Conservation (phyloP, 1,284 basidiomycete genomes). For the Apiotrichum porosum region DNA sequence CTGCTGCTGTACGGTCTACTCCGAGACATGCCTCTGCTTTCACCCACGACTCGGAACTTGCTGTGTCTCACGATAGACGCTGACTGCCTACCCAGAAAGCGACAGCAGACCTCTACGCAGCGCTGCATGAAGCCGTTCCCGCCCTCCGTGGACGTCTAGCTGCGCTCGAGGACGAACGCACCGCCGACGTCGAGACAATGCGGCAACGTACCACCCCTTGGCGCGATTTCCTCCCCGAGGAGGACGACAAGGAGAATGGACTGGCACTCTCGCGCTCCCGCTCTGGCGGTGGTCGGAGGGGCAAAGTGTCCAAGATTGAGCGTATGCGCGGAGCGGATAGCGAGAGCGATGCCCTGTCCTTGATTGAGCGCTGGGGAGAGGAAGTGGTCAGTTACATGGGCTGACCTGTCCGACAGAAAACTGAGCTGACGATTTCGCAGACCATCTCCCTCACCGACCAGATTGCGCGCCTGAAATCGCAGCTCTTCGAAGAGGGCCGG, state of each 20-base stretch:
- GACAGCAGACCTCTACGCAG: constrained; percentile 16
- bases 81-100: constrained; percentile 17
- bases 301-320: constrained; percentile 7
- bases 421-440: constrained; percentile 4
- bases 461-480: constrained; percentile 19
- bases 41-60: too few relatives aligned
- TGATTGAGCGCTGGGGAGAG: constrained; percentile 37
- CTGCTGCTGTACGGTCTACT: too few relatives aligned
- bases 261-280: too few relatives aligned
- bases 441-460: constrained; percentile 25
- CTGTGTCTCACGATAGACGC: background rate
- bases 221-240: constrained; percentile 19
- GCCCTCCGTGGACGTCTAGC: constrained; percentile 18
- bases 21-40: too few relatives aligned
- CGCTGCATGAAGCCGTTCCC: constrained; percentile 16
- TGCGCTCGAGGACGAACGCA: constrained; percentile 18
- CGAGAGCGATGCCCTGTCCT: constrained; percentile 15
- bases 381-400: constrained; percentile 30
- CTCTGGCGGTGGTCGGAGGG: background rate
- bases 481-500: constrained; percentile 10
- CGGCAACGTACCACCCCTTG: constrained; percentile 36
- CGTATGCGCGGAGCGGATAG: constrained; percentile 7
- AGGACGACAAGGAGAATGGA: background rate
- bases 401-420: background rate
- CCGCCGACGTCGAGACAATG: constrained; percentile 33